Base-by-base conservation (phyloP, 352 stramenopile species). In the Globisporangium solare region DNA sequence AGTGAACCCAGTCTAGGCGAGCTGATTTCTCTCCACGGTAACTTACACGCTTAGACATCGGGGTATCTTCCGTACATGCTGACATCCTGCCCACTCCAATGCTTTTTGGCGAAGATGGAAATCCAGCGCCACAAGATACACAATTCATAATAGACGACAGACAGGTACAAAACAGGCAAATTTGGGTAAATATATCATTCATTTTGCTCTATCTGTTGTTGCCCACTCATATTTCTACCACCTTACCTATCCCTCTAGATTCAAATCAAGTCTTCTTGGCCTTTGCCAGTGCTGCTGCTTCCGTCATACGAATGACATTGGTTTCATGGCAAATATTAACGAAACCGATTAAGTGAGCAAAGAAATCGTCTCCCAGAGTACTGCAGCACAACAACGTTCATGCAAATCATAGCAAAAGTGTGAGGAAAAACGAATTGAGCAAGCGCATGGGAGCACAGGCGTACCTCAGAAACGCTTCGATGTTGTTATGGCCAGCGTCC, bases 401-500 rank as follows among this genome's bases (percentile, higher is more conserved):
- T 31, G 12, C 13, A 40, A 32, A 37, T 35, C 14, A 48, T 20
- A 11, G 18, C 17, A 48, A 14, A 32, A 21, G 37, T n/a, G 42
- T 54, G 24, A 53, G 40, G n/a, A 7, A 58, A 56, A 43, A n/a
- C 13, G 14, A 35, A 18, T 27, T 8, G 27, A 35, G 27, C 5
- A 35, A 35, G 27, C 27, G 27, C 27, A 35, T 35, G 27, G 27
- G 27, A 35, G 10, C 27, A 43, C 41, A 4, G 14, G 61, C 64
- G 15, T 62, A 94, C 81, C 89, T 83, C 47, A 98, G 71, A 60
- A 98, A 89, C 5, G 91, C 88, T 84, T 99, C 97, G 47, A 99
- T 97, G 67, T 99, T 99, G 71, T 99, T 99, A 67, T 99, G 97
- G 0, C 97, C 96, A 2, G 94, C 96, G 56, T 97, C 94, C 13